These are phyloP conservation scores for Alternaria consortialis DNA, from an alignment of 2,329 filamentous ascomycete genomes.

Conservation along the genomic window DNA sequence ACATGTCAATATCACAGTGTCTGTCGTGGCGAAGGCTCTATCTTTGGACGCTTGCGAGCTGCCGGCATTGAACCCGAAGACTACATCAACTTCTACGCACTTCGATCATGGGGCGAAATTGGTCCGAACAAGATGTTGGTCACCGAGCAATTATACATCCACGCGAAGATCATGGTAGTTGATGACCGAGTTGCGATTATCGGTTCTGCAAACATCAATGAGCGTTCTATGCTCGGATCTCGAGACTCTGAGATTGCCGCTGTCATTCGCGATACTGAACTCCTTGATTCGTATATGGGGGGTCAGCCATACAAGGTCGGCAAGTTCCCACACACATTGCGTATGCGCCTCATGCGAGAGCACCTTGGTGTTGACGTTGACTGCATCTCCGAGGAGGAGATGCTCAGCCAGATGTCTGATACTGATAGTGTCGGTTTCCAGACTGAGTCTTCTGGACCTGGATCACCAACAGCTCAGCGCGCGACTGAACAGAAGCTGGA, in stretches of 20 bases:
- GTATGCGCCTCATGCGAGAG: constrained; percentile 93
- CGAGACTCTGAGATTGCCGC: constrained; percentile 93
- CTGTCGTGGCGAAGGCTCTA: constrained; percentile 88
- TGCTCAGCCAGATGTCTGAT: constrained; percentile 43
- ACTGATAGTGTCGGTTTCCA: constrained; percentile 75
- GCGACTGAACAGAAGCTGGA: constrained; percentile 52
- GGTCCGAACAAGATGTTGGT: constrained; percentile 82
- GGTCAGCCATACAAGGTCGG: constrained; percentile 89
- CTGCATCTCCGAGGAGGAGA: constrained; percentile 65
- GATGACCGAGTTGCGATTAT: constrained; percentile 94
- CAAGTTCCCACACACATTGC: constrained; percentile 89
- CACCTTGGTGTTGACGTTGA: constrained; percentile 97
- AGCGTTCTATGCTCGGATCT: constrained; percentile 91
- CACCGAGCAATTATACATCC: constrained; percentile 97
- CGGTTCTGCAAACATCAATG: constrained; percentile 98
- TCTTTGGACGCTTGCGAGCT: constrained; percentile 84
- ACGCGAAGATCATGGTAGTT: constrained; percentile 95
- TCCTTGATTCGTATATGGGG: constrained; percentile 91
- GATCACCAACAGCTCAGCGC: constrained; percentile 46
- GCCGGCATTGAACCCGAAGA: constrained; percentile 90
- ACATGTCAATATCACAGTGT: constrained; percentile 97
- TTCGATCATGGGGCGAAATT: constrained; percentile 92
- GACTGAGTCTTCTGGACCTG: constrained; percentile 46
- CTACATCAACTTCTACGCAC: constrained; percentile 93
- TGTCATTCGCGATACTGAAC: constrained; percentile 89